Conservation (phyloP, 176 grass and related monocot genomes). For the Carex cristatella region DNA sequence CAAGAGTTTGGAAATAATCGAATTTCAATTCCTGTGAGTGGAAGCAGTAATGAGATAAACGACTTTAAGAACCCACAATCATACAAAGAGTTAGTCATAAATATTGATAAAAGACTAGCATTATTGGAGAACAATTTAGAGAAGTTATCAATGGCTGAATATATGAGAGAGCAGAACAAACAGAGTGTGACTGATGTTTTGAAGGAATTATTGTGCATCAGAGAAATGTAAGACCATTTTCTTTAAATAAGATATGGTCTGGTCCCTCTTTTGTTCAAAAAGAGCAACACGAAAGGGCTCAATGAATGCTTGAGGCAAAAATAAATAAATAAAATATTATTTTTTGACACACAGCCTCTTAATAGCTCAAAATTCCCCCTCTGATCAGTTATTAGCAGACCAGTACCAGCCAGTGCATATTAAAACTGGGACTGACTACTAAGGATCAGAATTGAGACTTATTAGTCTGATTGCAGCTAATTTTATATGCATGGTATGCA, state of each 20-base stretch:
- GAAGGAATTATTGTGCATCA: conserved; percentile 59
- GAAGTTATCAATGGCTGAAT: conserved; percentile 41
- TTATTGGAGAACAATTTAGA: conserved; percentile 60
- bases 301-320: not conserved
- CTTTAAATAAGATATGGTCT: not conserved
- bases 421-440: not conserved
- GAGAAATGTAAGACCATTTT: conserved; percentile 64
- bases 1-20: not conserved
- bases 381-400: not conserved
- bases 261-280: not conserved
- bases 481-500: not conserved
- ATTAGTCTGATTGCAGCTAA: not conserved
- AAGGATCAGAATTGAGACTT: not conserved
- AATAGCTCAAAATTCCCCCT: not conserved
- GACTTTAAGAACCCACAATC: conserved; percentile 8
- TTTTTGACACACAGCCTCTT: not conserved
- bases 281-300: not conserved
- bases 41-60: conserved; percentile 5
- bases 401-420: not conserved
- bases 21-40: conserved; percentile 13
- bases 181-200: conserved; percentile 47
- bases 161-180: conserved; percentile 23
- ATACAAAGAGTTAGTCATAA: conserved; percentile 45
- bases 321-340: not conserved
- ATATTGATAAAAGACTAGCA: conserved; percentile 53